A percentile compares a stretch with the other conserved stretches of the same genome.
phyloP scores from a whole-genome alignment of 371 early-diverging fungal genomes.

The Mucor lusitanicus region DNA sequence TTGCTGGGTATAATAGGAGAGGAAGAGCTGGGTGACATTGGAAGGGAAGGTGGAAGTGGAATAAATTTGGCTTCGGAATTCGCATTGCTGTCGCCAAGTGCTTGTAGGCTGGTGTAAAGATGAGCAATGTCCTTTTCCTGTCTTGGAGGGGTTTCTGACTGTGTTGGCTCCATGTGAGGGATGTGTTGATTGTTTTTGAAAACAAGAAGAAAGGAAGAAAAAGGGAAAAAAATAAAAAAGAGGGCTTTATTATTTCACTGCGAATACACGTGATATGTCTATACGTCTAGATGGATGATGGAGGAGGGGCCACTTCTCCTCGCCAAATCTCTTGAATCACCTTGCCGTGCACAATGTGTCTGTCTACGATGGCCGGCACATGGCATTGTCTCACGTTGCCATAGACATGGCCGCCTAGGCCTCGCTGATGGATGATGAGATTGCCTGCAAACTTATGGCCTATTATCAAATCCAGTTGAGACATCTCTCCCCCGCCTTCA shows the following conservation, averaged over 20 bases:
- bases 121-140: slow-evolving; percentile 55
- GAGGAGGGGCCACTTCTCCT: slow-evolving; percentile 43
- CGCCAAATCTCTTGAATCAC: slow-evolving; percentile 51
- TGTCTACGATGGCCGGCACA: slow-evolving; percentile 42
- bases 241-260: background rate
- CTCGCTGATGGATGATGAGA: slow-evolving; percentile 48
- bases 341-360: slow-evolving; percentile 44
- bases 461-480: slow-evolving; percentile 20
- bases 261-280: background rate
- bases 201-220: background rate
- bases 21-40: slow-evolving; percentile 42
- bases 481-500: background rate
- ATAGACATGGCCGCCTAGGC: slow-evolving; percentile 50
- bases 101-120: slow-evolving; percentile 57
- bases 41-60: slow-evolving; percentile 47
- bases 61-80: slow-evolving; percentile 46
- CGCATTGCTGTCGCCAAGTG: slow-evolving; percentile 31
- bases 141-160: slow-evolving; percentile 6
- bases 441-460: slow-evolving; percentile 57
- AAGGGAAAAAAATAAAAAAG: background rate
- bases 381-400: slow-evolving; percentile 55
- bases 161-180: background rate
- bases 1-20: slow-evolving; percentile 28
- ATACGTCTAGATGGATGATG: slow-evolving; percentile 5
- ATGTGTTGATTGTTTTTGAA: background rate